Evolutionary conservation across 2,329 filamentous ascomycete genomes (phyloP), one percentile per base, ranked within the genome.

Genomic region (Neofusicoccum sp.): DNA sequence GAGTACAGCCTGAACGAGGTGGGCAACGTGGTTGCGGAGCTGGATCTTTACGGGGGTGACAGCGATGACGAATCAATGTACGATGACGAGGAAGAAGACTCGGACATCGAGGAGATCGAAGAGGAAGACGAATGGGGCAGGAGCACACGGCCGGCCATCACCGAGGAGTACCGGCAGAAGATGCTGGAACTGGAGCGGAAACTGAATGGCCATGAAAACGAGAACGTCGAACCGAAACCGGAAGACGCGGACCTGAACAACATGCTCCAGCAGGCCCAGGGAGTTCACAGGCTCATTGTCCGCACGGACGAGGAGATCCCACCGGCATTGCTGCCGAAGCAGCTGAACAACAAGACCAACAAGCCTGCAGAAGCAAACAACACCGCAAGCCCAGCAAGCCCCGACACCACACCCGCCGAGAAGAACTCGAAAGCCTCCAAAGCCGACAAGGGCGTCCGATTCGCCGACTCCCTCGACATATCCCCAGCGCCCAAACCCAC

Each of bases 1-100:
- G 85, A 91, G 66, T 99, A 98, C 73, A 89, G 91, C 65, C 80
- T 97, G 76, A 89, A 89, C 48, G 94, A 98, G 75, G 89, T 99
- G 63, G 92, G 93, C 3, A 87, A 92, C 41, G 91, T 99, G 2
- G 95, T 99, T 14, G 95, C 95, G 14, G 93, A 98, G 77, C 84
- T 99, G 49, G 87, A 96, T 64, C 77, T 98, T 1, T 92, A 96
- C 66, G 89, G 93, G 64, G 81, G 81, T 16, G 85, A 82, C 29
- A 80, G 82, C n/a, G 79, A 80, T 11, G 82, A 81, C 2, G 78
- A 82, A 16, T 22, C 22, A 22, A 22, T 22, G 22, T 73, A 75
- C 16, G 76, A 80, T 36, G 76, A 78, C 44, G 75, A 79, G 45
- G 75, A 71, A 36, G 67, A 77, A 59, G 76, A 77, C 4, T 80